Evolutionary conservation across 2,329 filamentous ascomycete genomes (phyloP).

Genomic region (Lachnellula suecica): DNA sequence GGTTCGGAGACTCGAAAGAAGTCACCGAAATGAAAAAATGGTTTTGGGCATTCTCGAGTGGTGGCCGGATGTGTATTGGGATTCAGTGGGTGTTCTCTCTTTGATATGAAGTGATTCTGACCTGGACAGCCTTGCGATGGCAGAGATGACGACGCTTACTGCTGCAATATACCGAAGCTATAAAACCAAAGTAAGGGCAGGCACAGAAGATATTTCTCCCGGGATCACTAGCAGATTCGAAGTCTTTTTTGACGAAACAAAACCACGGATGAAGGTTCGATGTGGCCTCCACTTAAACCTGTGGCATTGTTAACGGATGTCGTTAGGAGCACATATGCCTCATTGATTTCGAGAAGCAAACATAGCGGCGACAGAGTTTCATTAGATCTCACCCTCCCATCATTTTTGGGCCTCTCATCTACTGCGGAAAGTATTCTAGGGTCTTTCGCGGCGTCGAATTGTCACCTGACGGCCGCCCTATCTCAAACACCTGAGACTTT

Average conservation of each 20-base stretch:
- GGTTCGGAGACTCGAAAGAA: conserved; percentile 42
- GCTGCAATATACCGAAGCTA: conserved; percentile 45
- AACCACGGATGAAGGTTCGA: not conserved
- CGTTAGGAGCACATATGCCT: not conserved
- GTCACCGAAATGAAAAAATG: conserved; percentile 42
- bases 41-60: conserved; percentile 67
- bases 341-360: not conserved
- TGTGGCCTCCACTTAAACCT: not conserved
- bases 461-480: too few relatives aligned
- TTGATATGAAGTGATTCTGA: not conserved
- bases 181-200: conserved; percentile 32
- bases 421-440: too few relatives aligned
- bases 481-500: too few relatives aligned
- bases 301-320: not conserved
- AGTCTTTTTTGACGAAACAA: not conserved
- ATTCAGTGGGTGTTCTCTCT: conserved; percentile 29
- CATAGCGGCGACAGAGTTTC: too few relatives aligned
- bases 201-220: conserved; percentile 35
- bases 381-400: too few relatives aligned
- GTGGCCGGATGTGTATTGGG: conserved; percentile 65
- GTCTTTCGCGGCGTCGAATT: too few relatives aligned
- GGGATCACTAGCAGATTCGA: conserved; percentile 37
- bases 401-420: too few relatives aligned
- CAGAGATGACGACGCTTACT: conserved; percentile 48
- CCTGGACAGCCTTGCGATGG: conserved; percentile 42